Conservation (phyloP, 768 basidiomycete genomes). For the Nidula microcarpa region DNA sequence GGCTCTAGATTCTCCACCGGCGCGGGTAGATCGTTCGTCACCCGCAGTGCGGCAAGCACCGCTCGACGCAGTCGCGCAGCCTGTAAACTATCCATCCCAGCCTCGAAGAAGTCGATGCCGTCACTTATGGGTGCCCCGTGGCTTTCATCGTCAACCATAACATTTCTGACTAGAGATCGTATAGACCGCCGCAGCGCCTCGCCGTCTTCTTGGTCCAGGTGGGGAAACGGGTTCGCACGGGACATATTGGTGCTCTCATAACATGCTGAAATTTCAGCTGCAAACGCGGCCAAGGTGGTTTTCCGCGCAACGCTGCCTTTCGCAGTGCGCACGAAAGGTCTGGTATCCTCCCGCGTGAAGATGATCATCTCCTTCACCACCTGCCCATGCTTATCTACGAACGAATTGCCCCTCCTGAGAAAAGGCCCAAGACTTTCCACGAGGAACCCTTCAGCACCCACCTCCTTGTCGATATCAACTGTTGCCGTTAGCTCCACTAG, state of each 20-base stretch:
- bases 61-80: conserved; percentile 28
- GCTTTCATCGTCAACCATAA: conserved; percentile 11
- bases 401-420: conserved; percentile 28
- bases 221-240: conserved; percentile 18
- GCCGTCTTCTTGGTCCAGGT: conserved; percentile 12
- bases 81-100: conserved; percentile 37
- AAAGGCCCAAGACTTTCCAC: conserved; percentile 21
- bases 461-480: conserved; percentile 7
- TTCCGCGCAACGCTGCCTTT: conserved; percentile 34
- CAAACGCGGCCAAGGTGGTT: conserved; percentile 24
- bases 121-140: conserved; percentile 6
- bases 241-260: conserved; percentile 23
- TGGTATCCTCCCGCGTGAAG: conserved; percentile 22
- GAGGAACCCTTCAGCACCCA: conserved; percentile 11
- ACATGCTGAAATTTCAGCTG: conserved; percentile 25
- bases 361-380: conserved; percentile 34
- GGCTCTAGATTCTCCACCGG: conserved; percentile 11
- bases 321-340: conserved; percentile 29
- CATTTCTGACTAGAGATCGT: conserved; percentile 15
- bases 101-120: conserved; percentile 32
- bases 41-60: conserved; percentile 18
- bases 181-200: conserved; percentile 14
- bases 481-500: conserved; percentile 26
- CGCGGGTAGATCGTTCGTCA: conserved; percentile 12
- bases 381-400: conserved; percentile 33